Percentiles rank a stretch among this genome's conserved stretches.
Conservation (phyloP, 2,329 filamentous ascomycete species). For the Talaromyces albobiverticillius region DNA sequence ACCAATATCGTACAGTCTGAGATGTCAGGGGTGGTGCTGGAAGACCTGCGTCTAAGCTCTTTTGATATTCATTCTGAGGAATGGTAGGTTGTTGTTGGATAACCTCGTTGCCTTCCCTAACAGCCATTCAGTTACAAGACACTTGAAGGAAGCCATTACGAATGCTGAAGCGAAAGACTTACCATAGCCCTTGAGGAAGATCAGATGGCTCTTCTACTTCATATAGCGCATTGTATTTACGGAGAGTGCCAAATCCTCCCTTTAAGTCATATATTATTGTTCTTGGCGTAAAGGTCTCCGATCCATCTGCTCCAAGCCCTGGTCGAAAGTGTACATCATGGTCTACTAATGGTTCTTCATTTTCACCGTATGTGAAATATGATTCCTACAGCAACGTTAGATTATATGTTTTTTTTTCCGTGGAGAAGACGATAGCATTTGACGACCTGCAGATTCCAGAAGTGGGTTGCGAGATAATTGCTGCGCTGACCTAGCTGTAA, state of each 20-base stretch:
- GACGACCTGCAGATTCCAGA: conserved; percentile 87
- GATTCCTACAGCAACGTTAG: conserved; percentile 65
- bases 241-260: conserved; percentile 83
- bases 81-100: conserved; percentile 69
- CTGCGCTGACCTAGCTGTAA: conserved; percentile 89
- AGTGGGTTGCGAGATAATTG: conserved; percentile 93
- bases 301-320: conserved; percentile 76
- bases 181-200: conserved; percentile 45
- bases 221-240: conserved; percentile 86
- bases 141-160: not conserved
- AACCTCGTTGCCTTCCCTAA: conserved; percentile 64
- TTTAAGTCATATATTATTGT: conserved; percentile 95
- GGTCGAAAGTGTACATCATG: conserved; percentile 87
- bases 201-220: conserved; percentile 50
- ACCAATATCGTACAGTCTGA: conserved; percentile 87
- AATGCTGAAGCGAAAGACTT: conserved; percentile 17
- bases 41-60: conserved; percentile 70
- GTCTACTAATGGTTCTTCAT: conserved; percentile 66
- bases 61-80: conserved; percentile 70
- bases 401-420: conserved; percentile 7
- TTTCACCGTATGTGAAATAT: conserved; percentile 82
- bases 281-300: conserved; percentile 88
- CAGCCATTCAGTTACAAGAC: not conserved
- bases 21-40: conserved; percentile 63
- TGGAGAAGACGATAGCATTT: not conserved